These are phyloP conservation scores for Echria macrotheca DNA, from an alignment of 495 filamentous ascomycete species.

Conservation along the genomic window DNA sequence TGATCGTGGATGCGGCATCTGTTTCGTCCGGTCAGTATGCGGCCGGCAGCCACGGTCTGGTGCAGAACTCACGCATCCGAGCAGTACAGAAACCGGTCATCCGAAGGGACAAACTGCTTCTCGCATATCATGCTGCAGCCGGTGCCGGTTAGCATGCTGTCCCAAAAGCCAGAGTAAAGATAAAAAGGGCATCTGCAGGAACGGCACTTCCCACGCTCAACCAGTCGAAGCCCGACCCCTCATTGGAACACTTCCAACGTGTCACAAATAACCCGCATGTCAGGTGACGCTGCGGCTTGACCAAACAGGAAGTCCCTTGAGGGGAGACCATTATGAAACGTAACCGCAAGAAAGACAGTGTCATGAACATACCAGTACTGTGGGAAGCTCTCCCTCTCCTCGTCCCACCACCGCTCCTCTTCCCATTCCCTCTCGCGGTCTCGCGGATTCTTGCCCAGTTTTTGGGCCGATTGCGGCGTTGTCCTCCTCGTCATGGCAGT, in stretches of 20 bases:
- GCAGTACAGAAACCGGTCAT: slow-evolving; percentile 43
- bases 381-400: slow-evolving; percentile 47
- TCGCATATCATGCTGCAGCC: slow-evolving; percentile 46
- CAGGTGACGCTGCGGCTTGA: slow-evolving; percentile 39
- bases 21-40: slow-evolving; percentile 16
- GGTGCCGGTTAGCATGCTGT: slow-evolving; percentile 18
- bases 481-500: slow-evolving; percentile 34
- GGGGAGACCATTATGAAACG: slow-evolving; percentile 18
- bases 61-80: slow-evolving; percentile 41
- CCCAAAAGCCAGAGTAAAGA: slow-evolving; percentile 4
- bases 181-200: slow-evolving; percentile 35
- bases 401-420: slow-evolving; percentile 42
- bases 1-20: slow-evolving; percentile 45
- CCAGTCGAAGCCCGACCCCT: background rate
- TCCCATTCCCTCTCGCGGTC: slow-evolving; percentile 43
- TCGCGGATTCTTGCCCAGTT: slow-evolving; percentile 38
- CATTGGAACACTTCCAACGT: slow-evolving; percentile 20
- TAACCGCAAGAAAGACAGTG: slow-evolving; percentile 8
- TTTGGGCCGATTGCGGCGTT: slow-evolving; percentile 33
- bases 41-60: background rate
- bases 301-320: slow-evolving; percentile 28
- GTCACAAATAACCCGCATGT: slow-evolving; percentile 34
- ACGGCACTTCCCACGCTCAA: slow-evolving; percentile 22
- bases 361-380: slow-evolving; percentile 43
- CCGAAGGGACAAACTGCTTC: slow-evolving; percentile 42